A percentile compares a stretch with the other conserved stretches of the same genome.
These are phyloP conservation scores for Boechera retrofracta DNA, from an alignment of 345 rosid genomes.

Conservation along the genomic window DNA sequence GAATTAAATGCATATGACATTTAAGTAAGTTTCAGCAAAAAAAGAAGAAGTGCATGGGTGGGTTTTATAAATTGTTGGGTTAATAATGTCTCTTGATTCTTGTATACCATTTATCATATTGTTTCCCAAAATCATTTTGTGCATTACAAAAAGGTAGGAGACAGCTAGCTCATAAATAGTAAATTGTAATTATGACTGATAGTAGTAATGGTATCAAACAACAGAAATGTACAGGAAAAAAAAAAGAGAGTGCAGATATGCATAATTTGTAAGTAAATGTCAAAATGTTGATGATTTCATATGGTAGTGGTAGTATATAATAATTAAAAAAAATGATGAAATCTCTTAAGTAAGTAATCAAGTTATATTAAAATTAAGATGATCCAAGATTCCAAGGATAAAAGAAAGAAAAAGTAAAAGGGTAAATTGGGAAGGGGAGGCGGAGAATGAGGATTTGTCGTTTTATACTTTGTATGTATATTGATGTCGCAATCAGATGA, in stretches of 20 bases:
- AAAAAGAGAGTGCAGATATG: constrained; percentile 30
- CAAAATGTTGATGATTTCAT: constrained; percentile 26
- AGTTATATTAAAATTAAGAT: neutral
- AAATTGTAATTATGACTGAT: constrained; percentile 23
- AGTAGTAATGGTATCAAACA: neutral
- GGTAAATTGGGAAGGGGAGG: constrained; percentile 31
- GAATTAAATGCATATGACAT: constrained; percentile 13
- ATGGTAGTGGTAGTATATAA: neutral
- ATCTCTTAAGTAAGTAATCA: neutral
- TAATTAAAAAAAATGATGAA: neutral
- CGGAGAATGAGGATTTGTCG: constrained; percentile 40
- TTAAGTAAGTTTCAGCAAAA: neutral
- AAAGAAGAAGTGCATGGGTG: constrained; percentile 28
- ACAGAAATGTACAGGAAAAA: neutral
- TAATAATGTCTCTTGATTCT: neutral
- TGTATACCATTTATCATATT: constrained; percentile 24
- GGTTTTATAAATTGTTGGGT: constrained; percentile 20
- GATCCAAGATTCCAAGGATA: neutral
- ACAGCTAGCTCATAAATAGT: constrained; percentile 46
- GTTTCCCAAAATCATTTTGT: constrained; percentile 18
- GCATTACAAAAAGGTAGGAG: constrained; percentile 27
- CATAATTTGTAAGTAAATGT: constrained; percentile 40
- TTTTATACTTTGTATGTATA: neutral
- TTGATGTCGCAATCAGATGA: constrained; percentile 46
- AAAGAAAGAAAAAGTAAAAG: constrained; percentile 3